Conservation (phyloP, 768 basidiomycete species). For the Cubamyces sp. region DNA sequence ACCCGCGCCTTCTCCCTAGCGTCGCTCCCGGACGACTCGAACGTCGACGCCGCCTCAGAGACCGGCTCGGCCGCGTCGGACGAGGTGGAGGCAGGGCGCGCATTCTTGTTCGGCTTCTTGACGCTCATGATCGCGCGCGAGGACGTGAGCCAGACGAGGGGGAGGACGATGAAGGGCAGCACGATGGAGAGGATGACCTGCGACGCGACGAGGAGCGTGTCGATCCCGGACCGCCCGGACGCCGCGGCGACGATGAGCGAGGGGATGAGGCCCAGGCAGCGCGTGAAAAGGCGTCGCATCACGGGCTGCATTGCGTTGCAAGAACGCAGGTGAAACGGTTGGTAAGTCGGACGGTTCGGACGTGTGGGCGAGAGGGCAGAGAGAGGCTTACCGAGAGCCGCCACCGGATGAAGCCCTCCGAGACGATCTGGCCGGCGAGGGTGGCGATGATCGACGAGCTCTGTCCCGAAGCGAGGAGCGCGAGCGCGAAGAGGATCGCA, state of each 20-base stretch:
- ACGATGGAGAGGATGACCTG: slow-evolving; percentile 86
- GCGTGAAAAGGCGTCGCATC: slow-evolving; percentile 80
- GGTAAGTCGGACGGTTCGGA: slow-evolving; percentile 18
- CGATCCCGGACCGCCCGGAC: slow-evolving; percentile 70
- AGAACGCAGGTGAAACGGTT: slow-evolving; percentile 22
- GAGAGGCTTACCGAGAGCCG: slow-evolving; percentile 61
- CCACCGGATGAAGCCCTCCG: slow-evolving; percentile 91
- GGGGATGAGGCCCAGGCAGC: slow-evolving; percentile 81
- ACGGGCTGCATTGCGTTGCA: slow-evolving; percentile 51
- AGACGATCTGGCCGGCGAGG: slow-evolving; percentile 87
- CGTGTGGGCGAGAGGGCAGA: slow-evolving; percentile 25
- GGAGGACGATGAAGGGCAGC: slow-evolving; percentile 84
- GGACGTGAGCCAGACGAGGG: slow-evolving; percentile 76
- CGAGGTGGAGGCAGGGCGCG: background rate
- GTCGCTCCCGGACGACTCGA: background rate
- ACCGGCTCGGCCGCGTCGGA: too few relatives aligned
- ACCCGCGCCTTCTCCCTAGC: background rate
- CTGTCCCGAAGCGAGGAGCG: slow-evolving; percentile 84
- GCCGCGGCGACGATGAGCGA: slow-evolving; percentile 78
- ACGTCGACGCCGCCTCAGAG: background rate
- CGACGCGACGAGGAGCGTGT: slow-evolving; percentile 78
- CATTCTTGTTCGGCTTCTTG: slow-evolving; percentile 35
- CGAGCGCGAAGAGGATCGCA: slow-evolving; percentile 87
- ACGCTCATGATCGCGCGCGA: slow-evolving; percentile 72
- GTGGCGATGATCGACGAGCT: slow-evolving; percentile 90